Evolutionary conservation across 2,329 filamentous ascomycete genomes (phyloP).

Genomic region (Diaporthe citri): DNA sequence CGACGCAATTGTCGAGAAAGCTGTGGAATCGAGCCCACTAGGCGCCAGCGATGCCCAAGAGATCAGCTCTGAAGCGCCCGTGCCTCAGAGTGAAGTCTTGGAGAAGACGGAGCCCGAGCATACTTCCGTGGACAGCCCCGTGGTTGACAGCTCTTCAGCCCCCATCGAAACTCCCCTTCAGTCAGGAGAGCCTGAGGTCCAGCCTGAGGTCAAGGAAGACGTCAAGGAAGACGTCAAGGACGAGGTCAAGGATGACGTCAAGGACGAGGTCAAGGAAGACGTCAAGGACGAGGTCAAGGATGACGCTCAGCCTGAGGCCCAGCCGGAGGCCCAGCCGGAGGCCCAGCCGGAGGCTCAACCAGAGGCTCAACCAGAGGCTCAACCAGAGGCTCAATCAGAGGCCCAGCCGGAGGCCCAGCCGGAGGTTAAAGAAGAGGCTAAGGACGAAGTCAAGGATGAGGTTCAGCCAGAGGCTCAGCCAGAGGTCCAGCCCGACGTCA

Average conservation of each 20-base stretch:
- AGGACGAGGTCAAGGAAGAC: constrained; percentile 4
- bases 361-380: no score
- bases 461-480: neutral
- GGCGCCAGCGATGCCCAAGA: constrained; percentile 25
- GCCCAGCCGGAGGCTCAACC: no score
- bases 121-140: neutral
- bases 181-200: constrained; percentile 13
- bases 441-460: constrained; percentile 14
- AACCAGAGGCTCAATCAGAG: no score
- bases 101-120: neutral
- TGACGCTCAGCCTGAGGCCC: neutral
- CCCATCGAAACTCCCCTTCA: constrained; percentile 34
- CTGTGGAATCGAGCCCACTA: constrained; percentile 30
- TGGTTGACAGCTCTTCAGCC: constrained; percentile 16
- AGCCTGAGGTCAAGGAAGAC: constrained; percentile 23
- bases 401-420: constrained; percentile 3
- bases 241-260: constrained; percentile 17
- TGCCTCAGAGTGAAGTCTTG: neutral
- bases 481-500: constrained; percentile 6
- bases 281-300: no score
- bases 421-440: neutral
- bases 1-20: constrained; percentile 25
- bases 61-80: neutral
- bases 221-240: constrained; percentile 23
- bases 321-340: no score